These are phyloP conservation scores for Trichophyton mentagrophytes DNA, from an alignment of 2,329 filamentous ascomycete genomes.

Conservation along the genomic window DNA sequence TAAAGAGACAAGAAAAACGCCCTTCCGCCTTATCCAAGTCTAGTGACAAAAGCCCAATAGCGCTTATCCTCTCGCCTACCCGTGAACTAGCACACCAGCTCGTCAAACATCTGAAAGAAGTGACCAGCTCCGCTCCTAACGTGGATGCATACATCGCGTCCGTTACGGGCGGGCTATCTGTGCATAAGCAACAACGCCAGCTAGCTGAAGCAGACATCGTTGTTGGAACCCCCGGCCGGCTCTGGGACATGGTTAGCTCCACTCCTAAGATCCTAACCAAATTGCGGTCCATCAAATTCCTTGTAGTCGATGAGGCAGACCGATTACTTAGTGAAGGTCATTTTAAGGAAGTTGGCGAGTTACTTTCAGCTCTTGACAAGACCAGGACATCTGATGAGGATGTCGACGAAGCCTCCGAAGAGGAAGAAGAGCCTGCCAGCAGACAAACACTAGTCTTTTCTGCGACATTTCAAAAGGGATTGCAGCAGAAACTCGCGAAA, in stretches of 20 bases:
- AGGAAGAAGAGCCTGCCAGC: slow-evolving; percentile 19
- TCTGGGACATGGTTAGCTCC: slow-evolving; percentile 86
- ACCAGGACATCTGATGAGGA: slow-evolving; percentile 39
- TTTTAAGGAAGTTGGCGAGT: slow-evolving; percentile 87
- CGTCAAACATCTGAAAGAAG: slow-evolving; percentile 61
- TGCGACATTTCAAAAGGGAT: slow-evolving; percentile 80
- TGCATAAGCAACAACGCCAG: slow-evolving; percentile 88
- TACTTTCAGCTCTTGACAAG: slow-evolving; percentile 66
- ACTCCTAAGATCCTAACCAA: slow-evolving; percentile 55
- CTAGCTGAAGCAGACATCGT: slow-evolving; percentile 77
- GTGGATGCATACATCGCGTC: slow-evolving; percentile 55
- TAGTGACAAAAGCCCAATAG: slow-evolving; percentile 44
- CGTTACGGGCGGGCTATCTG: slow-evolving; percentile 78
- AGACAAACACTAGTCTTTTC: slow-evolving; percentile 93
- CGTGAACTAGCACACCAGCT: slow-evolving; percentile 90
- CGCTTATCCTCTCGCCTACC: slow-evolving; percentile 79
- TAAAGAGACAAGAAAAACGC: slow-evolving; percentile 40
- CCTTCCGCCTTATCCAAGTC: slow-evolving; percentile 18
- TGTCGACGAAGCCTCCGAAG: slow-evolving; percentile 21
- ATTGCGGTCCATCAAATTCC: slow-evolving; percentile 62
- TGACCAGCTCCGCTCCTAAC: slow-evolving; percentile 57
- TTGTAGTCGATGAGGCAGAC: slow-evolving; percentile 92
- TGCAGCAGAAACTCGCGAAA: slow-evolving; percentile 81
- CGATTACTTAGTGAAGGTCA: slow-evolving; percentile 81
- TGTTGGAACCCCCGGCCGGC: slow-evolving; percentile 78